phyloP scores from a whole-genome alignment of 108 stramenopile genomes.

The Conticribra guillardii region DNA sequence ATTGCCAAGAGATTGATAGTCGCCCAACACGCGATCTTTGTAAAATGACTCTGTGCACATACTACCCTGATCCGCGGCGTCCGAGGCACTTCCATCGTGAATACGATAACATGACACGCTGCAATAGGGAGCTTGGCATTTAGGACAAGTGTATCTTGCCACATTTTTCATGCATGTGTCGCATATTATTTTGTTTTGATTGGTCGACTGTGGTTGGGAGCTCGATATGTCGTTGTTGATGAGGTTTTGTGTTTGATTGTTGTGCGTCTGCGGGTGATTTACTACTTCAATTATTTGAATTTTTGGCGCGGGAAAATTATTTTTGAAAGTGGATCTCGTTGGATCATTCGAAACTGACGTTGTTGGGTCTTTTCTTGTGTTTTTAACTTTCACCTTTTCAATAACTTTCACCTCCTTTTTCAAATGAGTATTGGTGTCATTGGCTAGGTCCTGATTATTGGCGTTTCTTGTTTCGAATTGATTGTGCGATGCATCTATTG shows the following conservation, averaged over 20 bases:
- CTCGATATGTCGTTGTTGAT: neutral
- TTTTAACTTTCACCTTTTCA: no score
- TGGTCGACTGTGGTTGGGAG: neutral
- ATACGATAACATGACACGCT: slow-evolving; percentile 19
- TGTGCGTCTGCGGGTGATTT: neutral
- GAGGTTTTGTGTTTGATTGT: neutral
- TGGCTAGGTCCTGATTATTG: no score
- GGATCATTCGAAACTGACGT: neutral
- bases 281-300: no score
- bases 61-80: neutral
- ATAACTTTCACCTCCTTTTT: no score
- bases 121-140: slow-evolving; percentile 27
- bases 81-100: slow-evolving; percentile 6
- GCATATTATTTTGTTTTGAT: slow-evolving; percentile 5
- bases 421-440: no score
- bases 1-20: slow-evolving; percentile 1
- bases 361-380: no score
- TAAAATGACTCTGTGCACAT: slow-evolving; percentile 28
- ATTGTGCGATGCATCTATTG: no score
- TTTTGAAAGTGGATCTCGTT: neutral
- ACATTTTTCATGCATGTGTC: slow-evolving; percentile 11
- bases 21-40: slow-evolving; percentile 23
- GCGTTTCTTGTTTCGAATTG: no score
- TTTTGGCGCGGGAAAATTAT: no score
- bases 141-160: slow-evolving; percentile 21